phyloP scores from a whole-genome alignment of 768 basidiomycete species.

The Lactifluus piperatus region DNA sequence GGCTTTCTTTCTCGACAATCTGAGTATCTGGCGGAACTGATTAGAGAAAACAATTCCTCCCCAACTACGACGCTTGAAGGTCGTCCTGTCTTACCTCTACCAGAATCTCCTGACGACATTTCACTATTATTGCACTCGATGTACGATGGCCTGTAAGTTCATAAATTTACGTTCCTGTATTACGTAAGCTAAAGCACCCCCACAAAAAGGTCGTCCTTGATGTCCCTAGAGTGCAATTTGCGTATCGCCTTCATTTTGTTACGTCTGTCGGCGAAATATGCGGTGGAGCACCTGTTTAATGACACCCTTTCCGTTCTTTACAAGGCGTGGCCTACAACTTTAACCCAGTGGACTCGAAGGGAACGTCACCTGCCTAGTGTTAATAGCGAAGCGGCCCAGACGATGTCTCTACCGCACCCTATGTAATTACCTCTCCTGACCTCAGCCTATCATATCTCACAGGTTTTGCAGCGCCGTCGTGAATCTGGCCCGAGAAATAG shows the following conservation, averaged over 20 bases:
- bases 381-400: conserved; percentile 48
- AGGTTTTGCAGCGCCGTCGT: conserved; percentile 45
- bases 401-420: conserved; percentile 51
- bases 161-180: background rate
- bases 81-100: conserved; percentile 43
- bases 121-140: conserved; percentile 51
- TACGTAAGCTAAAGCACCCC: background rate
- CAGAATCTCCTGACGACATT: conserved; percentile 50
- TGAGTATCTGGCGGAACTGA: conserved; percentile 34
- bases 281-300: conserved; percentile 46
- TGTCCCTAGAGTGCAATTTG: conserved; percentile 43
- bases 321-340: conserved; percentile 50
- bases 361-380: conserved; percentile 47
- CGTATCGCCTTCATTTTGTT: conserved; percentile 46
- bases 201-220: conserved; percentile 18
- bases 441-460: background rate
- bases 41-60: conserved; percentile 25
- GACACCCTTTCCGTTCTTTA: conserved; percentile 48
- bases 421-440: conserved; percentile 38
- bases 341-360: conserved; percentile 57
- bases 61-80: conserved; percentile 40
- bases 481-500: conserved; percentile 50
- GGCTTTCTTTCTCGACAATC: conserved; percentile 63
- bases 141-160: conserved; percentile 62
- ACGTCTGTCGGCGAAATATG: conserved; percentile 55